Evolutionary conservation across 2,329 filamentous ascomycete species (phyloP), one percentile per base, ranked within the genome.

Genomic region (Ceratocystis colombiana): DNA sequence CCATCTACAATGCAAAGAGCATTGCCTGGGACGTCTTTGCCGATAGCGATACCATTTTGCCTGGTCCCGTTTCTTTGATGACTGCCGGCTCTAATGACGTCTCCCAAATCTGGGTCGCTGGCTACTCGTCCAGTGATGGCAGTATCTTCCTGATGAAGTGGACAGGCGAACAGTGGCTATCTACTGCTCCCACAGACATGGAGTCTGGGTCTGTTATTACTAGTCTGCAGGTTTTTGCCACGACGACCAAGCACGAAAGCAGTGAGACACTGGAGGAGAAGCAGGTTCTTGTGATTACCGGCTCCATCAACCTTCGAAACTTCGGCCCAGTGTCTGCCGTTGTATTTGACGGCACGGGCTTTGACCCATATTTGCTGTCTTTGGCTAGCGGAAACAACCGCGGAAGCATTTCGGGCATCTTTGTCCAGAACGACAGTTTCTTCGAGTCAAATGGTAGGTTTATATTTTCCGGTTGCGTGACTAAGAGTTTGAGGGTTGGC

Each of bases 301-400:
- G 94, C 48, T 84, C 88, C 64, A 84, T 99, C 70, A 82, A 85
- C 70, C 80, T 97, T 20, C 84, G 88, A 0, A 78, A 78, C 62
- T 91, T 91, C 73, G 92, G 93, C 67, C 87, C 86, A 67, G 90
- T 88, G 5, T 96, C 93, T 15, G 91, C 90, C 7, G 93, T 87
- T 6, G 78, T 96, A 33, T 99, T 89, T 78, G 90, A 97, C 72
- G 94, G 94, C 71, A 90, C 86, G 10, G 77, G 79, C 2, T 85
- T 93, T 73, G 80, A 80, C 64, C 93, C 94, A 0, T 96, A 93
- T 74, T 82, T 90, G 50, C 82, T 99, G 53, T 89, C 92, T 1
- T 88, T 84, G 59, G 87, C 81, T 67, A 76, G 81, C 12, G 80
- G 85, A 71, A 85, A 85, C 67, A 79, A 80, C 12, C 79, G 84